Conservation (phyloP, 2,329 filamentous ascomycete species). For the Davidsoniella eucalypti region DNA sequence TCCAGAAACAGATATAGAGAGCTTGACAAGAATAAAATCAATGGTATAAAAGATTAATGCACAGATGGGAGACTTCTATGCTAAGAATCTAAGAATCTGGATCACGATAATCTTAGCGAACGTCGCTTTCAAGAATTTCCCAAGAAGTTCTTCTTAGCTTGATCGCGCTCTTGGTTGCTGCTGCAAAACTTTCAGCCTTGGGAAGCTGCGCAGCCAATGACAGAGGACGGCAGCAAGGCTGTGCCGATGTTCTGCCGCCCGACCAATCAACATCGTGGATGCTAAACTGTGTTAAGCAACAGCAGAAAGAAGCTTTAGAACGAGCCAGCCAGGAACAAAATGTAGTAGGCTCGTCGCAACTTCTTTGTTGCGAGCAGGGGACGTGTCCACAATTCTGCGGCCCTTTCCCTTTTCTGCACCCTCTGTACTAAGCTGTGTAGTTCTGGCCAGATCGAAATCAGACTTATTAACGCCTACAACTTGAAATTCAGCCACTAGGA, state of each 20-base stretch:
- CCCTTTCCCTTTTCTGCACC: not conserved
- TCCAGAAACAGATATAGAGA: too few relatives aligned
- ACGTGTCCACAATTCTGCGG: slow-evolving; percentile 7
- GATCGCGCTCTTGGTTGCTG: too few relatives aligned
- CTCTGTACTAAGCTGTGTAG: not conserved
- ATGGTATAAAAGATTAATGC: too few relatives aligned
- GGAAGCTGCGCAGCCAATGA: slow-evolving; percentile 8
- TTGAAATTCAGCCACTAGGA: not conserved
- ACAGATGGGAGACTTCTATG: too few relatives aligned
- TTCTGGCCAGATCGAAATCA: slow-evolving; percentile 6
- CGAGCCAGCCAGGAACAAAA: too few relatives aligned
- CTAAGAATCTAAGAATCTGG: too few relatives aligned
- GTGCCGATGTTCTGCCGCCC: not conserved
- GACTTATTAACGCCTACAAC: not conserved
- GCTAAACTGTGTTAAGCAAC: too few relatives aligned
- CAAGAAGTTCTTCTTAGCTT: too few relatives aligned
- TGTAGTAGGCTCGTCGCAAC: not conserved
- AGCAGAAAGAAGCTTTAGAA: too few relatives aligned
- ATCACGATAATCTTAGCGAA: too few relatives aligned
- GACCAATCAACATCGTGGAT: not conserved
- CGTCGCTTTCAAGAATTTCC: too few relatives aligned
- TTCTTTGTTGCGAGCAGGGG: slow-evolving; percentile 1
- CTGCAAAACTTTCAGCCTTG: slow-evolving; percentile 6
- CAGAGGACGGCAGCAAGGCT: slow-evolving; percentile 1
- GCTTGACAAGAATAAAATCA: too few relatives aligned